Base-by-base conservation (phyloP, 2,329 filamentous ascomycete genomes). In the Chaetomium strumarium region DNA sequence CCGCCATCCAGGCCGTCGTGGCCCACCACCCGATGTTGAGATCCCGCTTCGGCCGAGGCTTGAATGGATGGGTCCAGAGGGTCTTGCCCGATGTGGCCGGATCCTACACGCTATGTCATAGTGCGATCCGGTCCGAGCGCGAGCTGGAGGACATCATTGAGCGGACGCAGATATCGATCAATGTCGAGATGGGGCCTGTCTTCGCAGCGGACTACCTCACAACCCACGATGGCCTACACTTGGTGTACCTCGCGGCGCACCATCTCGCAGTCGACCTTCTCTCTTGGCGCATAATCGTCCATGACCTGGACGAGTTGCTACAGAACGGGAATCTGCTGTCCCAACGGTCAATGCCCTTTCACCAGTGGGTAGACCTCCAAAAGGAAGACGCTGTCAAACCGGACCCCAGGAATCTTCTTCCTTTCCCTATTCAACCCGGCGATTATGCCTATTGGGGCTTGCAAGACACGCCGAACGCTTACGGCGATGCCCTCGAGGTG, bases 1-100 rank as follows among this genome's bases (percentile, higher is more conserved):
- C 72, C 5, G 76, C 77, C 2, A 58, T 79, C 17, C 72, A 75
- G 53, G 72, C 75, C 1, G 60, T 79, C 3, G 74, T 77, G 2
- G 69, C 68, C 2, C 74, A 77, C 29, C 77, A 80, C 54, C 66
- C 74, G 14, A 79, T 79, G 76, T 69, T 80, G 5, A 65, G 77
- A 37, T 72, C 72, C 1, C 70, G 76, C 0, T 80, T 78, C 51
- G 56, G 52, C 6, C 55, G 53, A 0, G 66, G 63, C 5, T 58
- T 60, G 12, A 64, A 67, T 3, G 70, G 71, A 2, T 79, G 76
- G 75, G 71, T 69, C 46, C 77, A 79, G 57, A 66, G 68, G 13
- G 69, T 75, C 16, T 58, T 70, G 0, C 66, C 73, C 0, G 66
- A 72, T 2, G 65, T 71, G 2, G 51, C 68, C 3, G 68, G 65